Percentiles rank a stretch among this genome's conserved stretches.
phyloP scores from a whole-genome alignment of 1,139 yeast genomes.

The Blastobotrys petasosporus region DNA sequence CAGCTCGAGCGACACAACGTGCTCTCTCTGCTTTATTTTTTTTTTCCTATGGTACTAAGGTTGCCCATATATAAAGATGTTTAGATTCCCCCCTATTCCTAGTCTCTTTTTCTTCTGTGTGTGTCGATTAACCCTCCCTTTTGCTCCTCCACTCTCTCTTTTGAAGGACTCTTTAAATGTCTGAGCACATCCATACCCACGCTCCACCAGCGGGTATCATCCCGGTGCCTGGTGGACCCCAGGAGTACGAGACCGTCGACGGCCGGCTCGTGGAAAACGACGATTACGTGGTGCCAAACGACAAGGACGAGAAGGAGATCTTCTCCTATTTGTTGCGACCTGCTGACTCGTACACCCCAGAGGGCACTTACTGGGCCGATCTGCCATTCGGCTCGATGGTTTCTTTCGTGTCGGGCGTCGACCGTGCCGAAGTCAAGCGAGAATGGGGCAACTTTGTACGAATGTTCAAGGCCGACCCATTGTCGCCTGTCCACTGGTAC shows the following conservation, averaged over 20 bases:
- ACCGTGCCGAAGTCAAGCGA: slow-evolving; percentile 26
- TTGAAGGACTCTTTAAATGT: too few relatives aligned
- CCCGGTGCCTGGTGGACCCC: slow-evolving; percentile 35
- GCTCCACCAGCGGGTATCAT: slow-evolving; percentile 33
- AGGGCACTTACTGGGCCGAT: slow-evolving; percentile 37
- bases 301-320: slow-evolving; percentile 32
- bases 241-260: slow-evolving; percentile 33
- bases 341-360: slow-evolving; percentile 28
- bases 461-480: slow-evolving; percentile 33
- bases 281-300: slow-evolving; percentile 21
- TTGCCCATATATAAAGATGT: too few relatives aligned
- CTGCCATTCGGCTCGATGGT: slow-evolving; percentile 28
- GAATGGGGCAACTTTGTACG: slow-evolving; percentile 26
- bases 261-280: slow-evolving; percentile 26
- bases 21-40: too few relatives aligned
- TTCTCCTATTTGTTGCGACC: slow-evolving; percentile 33
- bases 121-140: too few relatives aligned
- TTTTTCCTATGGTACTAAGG: too few relatives aligned
- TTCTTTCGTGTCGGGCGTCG: slow-evolving; percentile 28
- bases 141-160: too few relatives aligned
- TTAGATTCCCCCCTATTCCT: too few relatives aligned
- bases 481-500: slow-evolving; percentile 35
- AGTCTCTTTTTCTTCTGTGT: too few relatives aligned
- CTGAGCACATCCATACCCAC: slow-evolving; percentile 21
- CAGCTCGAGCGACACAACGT: too few relatives aligned